Evolutionary conservation across 2,329 filamentous ascomycete genomes (phyloP).

Genomic region (Colletotrichum karsti): DNA sequence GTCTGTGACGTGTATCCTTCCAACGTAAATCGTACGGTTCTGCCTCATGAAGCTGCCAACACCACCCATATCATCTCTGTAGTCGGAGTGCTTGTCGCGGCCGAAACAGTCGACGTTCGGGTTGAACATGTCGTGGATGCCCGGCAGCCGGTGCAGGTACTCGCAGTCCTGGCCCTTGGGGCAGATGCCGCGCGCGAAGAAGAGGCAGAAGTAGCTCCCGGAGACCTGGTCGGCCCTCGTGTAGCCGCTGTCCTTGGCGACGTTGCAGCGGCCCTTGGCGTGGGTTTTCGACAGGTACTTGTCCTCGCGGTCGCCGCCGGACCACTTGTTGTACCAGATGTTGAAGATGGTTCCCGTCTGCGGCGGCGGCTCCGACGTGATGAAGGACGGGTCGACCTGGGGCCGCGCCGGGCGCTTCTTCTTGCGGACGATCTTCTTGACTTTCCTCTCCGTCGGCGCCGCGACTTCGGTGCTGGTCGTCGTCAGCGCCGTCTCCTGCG

Average conservation of each 20-base stretch:
- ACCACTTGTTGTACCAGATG: slow-evolving; percentile 99
- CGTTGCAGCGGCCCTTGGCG: slow-evolving; percentile 85
- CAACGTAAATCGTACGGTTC: slow-evolving; percentile 93
- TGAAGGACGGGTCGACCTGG: slow-evolving; percentile 85
- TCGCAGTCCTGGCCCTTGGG: slow-evolving; percentile 93
- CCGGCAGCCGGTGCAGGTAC: slow-evolving; percentile 89
- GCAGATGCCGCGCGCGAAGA: slow-evolving; percentile 73
- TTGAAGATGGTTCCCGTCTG: slow-evolving; percentile 98
- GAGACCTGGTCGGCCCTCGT: slow-evolving; percentile 79
- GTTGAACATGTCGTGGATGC: slow-evolving; percentile 88
- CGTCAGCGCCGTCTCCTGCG: slow-evolving; percentile 33
- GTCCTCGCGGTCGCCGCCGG: slow-evolving; percentile 92
- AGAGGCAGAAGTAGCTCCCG: slow-evolving; percentile 91
- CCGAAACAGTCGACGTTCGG: slow-evolving; percentile 96
- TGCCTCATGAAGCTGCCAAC: slow-evolving; percentile 93
- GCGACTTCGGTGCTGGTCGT: slow-evolving; percentile 54
- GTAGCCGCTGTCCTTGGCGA: slow-evolving; percentile 81
- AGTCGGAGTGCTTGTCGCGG: slow-evolving; percentile 90
- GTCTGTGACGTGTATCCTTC: slow-evolving; percentile 92
- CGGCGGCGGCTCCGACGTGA: slow-evolving; percentile 85
- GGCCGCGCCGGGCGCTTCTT: slow-evolving; percentile 90
- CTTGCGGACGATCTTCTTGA: slow-evolving; percentile 91
- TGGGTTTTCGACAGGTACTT: slow-evolving; percentile 85
- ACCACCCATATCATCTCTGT: slow-evolving; percentile 97
- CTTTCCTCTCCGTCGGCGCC: slow-evolving; percentile 65